A percentile compares a stretch with the other conserved stretches of the same genome.
Conservation (phyloP, 805 yeast genomes). For the Nematodospora valgi region DNA sequence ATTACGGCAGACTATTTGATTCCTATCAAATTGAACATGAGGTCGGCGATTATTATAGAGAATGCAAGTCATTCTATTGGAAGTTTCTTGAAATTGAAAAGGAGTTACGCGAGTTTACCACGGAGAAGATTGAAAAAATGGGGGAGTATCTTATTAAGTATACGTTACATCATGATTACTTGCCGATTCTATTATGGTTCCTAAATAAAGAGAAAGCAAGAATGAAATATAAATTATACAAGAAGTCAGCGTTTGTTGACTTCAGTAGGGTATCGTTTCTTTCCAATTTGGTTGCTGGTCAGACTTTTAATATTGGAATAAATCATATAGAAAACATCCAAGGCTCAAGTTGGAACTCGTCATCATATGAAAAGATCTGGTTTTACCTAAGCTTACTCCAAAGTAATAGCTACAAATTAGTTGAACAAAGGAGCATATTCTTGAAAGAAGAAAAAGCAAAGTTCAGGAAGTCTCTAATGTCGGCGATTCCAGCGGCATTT, state of each 20-base stretch:
- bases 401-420: constrained; percentile 3
- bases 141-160: neutral
- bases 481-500: neutral
- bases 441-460: neutral
- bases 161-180: neutral
- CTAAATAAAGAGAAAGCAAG: neutral
- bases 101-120: neutral
- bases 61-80: neutral
- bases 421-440: neutral
- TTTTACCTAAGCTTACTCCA: constrained; percentile 2
- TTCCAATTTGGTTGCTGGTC: constrained; percentile 14
- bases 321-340: neutral
- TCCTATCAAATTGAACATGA: neutral
- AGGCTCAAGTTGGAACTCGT: neutral
- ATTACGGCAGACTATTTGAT: constrained; percentile 7
- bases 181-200: constrained; percentile 1
- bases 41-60: neutral
- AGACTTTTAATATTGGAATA: constrained; percentile 15
- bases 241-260: constrained; percentile 1
- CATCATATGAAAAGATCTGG: constrained; percentile 4
- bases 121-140: neutral
- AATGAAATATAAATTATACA: neutral
- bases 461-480: neutral
- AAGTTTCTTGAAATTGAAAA: neutral
- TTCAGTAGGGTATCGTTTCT: constrained; percentile 10